These are phyloP conservation scores for Oryza nivara DNA, from an alignment of 176 grass and related monocot genomes.

Conservation along the genomic window DNA sequence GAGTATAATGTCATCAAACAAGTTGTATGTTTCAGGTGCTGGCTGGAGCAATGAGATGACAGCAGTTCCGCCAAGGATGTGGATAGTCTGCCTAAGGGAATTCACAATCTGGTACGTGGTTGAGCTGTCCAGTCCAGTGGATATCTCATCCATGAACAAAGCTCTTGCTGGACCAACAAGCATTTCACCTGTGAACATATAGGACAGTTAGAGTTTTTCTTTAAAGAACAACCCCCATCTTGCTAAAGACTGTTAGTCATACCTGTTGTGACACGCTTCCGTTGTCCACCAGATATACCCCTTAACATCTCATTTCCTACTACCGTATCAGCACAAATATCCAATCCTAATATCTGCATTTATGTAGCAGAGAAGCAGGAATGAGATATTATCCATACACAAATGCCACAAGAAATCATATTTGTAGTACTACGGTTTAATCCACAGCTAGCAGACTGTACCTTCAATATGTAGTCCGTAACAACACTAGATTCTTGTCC, in stretches of 20 bases:
- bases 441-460: constrained; percentile 36
- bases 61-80: constrained; percentile 80
- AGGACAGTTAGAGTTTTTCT: constrained; percentile 23
- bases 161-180: constrained; percentile 92
- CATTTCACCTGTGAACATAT: constrained; percentile 74
- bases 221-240: constrained; percentile 13
- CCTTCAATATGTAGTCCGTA: constrained; percentile 94
- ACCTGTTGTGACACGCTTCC: constrained; percentile 96
- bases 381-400: constrained; percentile 33
- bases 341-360: constrained; percentile 82
- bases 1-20: constrained; percentile 93
- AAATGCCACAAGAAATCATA: background rate
- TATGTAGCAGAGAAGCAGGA: constrained; percentile 16
- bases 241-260: constrained; percentile 31
- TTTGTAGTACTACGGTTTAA: constrained; percentile 15
- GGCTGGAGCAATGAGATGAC: constrained; percentile 93
- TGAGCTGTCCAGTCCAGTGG: constrained; percentile 92
- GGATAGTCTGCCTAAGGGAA: constrained; percentile 73
- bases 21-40: constrained; percentile 90
- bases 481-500: constrained; percentile 79
- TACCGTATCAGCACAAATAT: constrained; percentile 83
- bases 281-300: constrained; percentile 93
- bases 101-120: constrained; percentile 95
- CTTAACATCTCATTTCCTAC: constrained; percentile 92
- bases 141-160: constrained; percentile 98